Evolutionary conservation across 176 grass and related monocot genomes (phyloP).

Genomic region (Themeda triandra): DNA sequence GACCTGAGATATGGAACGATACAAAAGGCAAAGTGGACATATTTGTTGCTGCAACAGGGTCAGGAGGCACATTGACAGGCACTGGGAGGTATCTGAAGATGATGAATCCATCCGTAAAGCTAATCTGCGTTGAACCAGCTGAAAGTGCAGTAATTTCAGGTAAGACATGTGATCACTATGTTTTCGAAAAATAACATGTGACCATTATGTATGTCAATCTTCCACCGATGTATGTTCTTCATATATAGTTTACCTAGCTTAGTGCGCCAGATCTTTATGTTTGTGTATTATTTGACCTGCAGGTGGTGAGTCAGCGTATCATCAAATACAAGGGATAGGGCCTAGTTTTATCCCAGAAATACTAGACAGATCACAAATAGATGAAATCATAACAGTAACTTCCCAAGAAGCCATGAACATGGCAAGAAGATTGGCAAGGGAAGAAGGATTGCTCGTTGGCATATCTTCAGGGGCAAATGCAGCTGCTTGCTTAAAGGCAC

Average conservation of each 20-base stretch:
- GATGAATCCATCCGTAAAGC: constrained; percentile 63
- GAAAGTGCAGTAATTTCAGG: constrained; percentile 90
- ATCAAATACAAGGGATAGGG: constrained; percentile 81
- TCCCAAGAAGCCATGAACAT: constrained; percentile 68
- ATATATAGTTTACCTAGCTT: neutral
- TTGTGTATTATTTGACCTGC: neutral
- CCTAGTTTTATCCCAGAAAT: constrained; percentile 61
- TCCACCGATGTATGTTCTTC: neutral
- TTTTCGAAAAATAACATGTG: neutral
- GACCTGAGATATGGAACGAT: constrained; percentile 94
- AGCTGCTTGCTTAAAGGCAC: constrained; percentile 73
- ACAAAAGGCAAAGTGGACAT: constrained; percentile 84
- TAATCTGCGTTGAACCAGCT: constrained; percentile 79
- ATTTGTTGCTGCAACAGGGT: constrained; percentile 67
- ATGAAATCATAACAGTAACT: constrained; percentile 59
- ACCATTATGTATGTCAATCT: neutral
- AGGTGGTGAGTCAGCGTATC: constrained; percentile 59
- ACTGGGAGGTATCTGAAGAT: constrained; percentile 75
- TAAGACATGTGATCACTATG: neutral
- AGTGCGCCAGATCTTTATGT: neutral
- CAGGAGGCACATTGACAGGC: constrained; percentile 85
- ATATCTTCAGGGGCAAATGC: constrained; percentile 87
- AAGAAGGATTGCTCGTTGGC: constrained; percentile 86
- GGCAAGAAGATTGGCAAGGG: constrained; percentile 71
- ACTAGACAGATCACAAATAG: constrained; percentile 57